Conservation (phyloP, 2,329 filamentous ascomycete genomes). For the Talaromyces sp. region DNA sequence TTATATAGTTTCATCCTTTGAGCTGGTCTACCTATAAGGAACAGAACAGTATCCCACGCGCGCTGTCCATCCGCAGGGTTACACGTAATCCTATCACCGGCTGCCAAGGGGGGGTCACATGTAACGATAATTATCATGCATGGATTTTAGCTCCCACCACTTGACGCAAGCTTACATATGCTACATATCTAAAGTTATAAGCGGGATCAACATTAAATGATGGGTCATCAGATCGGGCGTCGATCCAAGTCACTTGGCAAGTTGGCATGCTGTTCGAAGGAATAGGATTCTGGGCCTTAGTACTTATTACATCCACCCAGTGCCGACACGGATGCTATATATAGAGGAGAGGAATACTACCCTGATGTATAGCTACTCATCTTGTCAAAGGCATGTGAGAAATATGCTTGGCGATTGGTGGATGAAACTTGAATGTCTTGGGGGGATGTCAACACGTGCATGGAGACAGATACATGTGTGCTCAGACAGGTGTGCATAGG, state of each 20-base stretch:
- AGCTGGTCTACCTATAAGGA: neutral
- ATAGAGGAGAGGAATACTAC: neutral
- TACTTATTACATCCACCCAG: neutral
- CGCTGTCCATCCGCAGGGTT: constrained; percentile 1
- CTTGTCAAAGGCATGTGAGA: neutral
- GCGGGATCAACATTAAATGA: neutral
- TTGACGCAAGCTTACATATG: neutral
- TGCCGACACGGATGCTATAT: neutral
- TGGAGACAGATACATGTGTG: neutral
- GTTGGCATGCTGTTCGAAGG: neutral
- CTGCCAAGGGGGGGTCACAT: neutral
- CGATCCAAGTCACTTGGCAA: neutral
- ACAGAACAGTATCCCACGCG: neutral
- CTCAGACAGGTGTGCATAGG: too few species aligned
- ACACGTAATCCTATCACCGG: neutral
- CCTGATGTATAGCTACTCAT: neutral
- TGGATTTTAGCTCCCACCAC: neutral
- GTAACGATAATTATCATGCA: neutral
- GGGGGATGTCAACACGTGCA: neutral
- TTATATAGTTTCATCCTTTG: neutral
- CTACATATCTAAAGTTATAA: too few species aligned
- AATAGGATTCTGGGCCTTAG: neutral
- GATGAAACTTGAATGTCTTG: neutral
- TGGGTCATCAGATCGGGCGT: neutral
- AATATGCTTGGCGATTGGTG: neutral